A percentile compares a stretch with the other conserved stretches of the same genome.
Evolutionary conservation across 73 alveolate genomes (phyloP).

Genomic region (Paramecium sonneborni): DNA sequence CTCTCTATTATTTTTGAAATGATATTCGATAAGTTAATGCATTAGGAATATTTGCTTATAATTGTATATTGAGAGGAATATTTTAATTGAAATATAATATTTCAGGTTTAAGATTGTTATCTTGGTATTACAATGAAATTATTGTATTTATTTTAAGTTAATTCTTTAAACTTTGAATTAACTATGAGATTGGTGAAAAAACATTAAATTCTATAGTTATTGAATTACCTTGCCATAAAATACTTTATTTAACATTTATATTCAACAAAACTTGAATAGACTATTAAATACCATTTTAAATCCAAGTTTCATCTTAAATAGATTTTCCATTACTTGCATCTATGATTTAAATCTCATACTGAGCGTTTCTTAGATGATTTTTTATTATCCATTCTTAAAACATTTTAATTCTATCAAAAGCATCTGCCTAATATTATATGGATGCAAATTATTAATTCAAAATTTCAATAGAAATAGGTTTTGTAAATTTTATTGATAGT

Average conservation of each 20-base stretch:
- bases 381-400: not conserved
- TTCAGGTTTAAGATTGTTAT: not conserved
- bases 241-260: not conserved
- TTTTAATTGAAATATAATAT: not conserved
- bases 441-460: not conserved
- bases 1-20: not conserved
- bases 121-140: not conserved
- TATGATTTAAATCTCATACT: not conserved
- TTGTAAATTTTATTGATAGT: not conserved
- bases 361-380: not conserved
- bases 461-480: not conserved
- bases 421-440: not conserved
- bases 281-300: not conserved
- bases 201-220: not conserved
- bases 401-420: not conserved
- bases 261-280: not conserved
- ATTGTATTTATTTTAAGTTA: not conserved
- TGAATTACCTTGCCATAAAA: not conserved
- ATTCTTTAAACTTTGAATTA: not conserved
- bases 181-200: not conserved
- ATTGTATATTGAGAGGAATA: not conserved
- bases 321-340: not conserved
- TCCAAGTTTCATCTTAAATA: not conserved
- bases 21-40: not conserved
- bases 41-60: not conserved